Conservation (phyloP, 495 filamentous ascomycete species). For the Aspergillus sclerotioniger region DNA sequence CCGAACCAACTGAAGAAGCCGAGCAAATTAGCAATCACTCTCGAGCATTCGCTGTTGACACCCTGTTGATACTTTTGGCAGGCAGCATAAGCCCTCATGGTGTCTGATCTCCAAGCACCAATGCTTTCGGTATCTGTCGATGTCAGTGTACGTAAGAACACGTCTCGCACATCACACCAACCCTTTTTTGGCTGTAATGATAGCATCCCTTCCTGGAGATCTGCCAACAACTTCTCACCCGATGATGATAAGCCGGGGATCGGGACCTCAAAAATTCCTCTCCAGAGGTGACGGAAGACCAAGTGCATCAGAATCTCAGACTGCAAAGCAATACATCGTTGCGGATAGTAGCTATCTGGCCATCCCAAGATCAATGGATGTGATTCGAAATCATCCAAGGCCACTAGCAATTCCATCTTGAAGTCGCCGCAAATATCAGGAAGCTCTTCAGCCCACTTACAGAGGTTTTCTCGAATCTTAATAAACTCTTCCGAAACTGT, state of each 20-base stretch:
- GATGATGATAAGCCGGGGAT: not conserved
- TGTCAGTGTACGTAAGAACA: not conserved
- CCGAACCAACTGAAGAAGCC: not conserved
- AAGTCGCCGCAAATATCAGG: conserved; percentile 2
- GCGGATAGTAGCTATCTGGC: not conserved
- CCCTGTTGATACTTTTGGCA: not conserved
- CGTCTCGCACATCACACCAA: not conserved
- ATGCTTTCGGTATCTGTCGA: not conserved
- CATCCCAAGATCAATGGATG: not conserved
- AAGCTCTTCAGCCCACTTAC: conserved; percentile 5
- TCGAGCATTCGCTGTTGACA: not conserved
- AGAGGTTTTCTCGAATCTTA: not conserved
- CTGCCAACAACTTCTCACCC: not conserved
- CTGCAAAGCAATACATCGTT: not conserved
- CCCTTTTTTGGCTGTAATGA: not conserved
- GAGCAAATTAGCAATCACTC: not conserved
- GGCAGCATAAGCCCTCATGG: not conserved
- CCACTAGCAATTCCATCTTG: not conserved
- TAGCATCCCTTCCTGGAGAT: not conserved
- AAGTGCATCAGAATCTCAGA: not conserved
- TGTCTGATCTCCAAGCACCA: not conserved
- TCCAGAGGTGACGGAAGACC: not conserved
- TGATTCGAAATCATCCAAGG: not conserved
- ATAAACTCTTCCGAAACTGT: not conserved
- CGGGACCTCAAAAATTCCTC: not conserved